Conservation (phyloP, 1,284 basidiomycete genomes). For the Ustilago xerochloae region DNA sequence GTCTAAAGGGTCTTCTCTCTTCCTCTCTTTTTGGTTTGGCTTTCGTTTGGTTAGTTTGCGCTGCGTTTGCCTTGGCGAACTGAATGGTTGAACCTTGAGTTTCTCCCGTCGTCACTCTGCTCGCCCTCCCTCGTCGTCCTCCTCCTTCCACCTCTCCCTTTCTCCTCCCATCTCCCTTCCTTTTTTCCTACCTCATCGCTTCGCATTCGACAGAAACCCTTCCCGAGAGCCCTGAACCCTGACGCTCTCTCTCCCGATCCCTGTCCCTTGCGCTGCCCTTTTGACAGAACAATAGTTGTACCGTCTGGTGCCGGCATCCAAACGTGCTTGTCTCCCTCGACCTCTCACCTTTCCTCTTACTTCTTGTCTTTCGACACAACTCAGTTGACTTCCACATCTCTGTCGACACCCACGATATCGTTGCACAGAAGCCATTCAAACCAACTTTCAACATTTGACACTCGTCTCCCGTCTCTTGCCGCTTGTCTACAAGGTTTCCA, state of each 20-base stretch:
- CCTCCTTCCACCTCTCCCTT: background rate
- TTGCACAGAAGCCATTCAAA: background rate
- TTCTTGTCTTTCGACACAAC: no score
- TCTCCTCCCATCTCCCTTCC: background rate
- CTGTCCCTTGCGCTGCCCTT: background rate
- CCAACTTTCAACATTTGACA: background rate
- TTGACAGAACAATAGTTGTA: no score
- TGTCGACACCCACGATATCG: background rate
- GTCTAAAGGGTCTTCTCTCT: constrained; percentile 3
- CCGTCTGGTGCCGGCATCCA: no score
- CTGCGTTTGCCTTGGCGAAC: background rate
- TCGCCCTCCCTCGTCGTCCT: background rate
- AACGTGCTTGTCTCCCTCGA: no score
- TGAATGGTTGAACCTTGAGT: constrained; percentile 30
- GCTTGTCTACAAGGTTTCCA: background rate
- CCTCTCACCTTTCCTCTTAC: no score
- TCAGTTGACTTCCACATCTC: background rate
- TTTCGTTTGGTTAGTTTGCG: no score
- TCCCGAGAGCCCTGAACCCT: background rate
- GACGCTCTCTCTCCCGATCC: background rate
- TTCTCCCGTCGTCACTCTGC: background rate
- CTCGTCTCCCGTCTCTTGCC: background rate
- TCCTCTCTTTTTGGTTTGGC: no score
- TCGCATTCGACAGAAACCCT: background rate
- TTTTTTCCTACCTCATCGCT: background rate